Evolutionary conservation across 75 land plant species (phyloP).

Genomic region (Sequoia sempervirens): DNA sequence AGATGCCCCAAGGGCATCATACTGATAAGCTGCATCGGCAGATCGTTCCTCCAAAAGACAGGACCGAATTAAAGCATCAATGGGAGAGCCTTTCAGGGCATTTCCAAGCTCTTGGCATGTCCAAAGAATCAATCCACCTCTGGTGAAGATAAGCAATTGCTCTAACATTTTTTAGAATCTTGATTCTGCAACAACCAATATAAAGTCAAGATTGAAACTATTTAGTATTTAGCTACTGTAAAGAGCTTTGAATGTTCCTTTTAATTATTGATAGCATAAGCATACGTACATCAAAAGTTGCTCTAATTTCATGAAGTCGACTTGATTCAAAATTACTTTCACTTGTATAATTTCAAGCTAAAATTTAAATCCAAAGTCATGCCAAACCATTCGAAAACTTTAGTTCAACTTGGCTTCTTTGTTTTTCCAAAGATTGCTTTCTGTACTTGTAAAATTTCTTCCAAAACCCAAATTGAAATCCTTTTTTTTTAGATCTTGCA

Average conservation of each 20-base stretch:
- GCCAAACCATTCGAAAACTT: not conserved
- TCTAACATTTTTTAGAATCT: constrained; percentile 60
- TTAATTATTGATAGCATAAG: not conserved
- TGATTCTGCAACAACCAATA: not conserved
- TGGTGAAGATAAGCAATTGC: constrained; percentile 91
- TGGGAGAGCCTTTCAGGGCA: constrained; percentile 92
- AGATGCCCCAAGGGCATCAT: constrained; percentile 71
- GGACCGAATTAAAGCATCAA: constrained; percentile 89
- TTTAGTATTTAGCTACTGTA: not conserved
- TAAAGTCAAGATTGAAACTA: not conserved
- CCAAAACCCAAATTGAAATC: too few relatives aligned
- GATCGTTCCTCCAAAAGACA: constrained; percentile 95
- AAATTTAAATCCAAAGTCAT: not conserved
- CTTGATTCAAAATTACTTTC: not conserved
- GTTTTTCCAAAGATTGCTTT: too few relatives aligned
- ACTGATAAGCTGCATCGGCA: constrained; percentile 70
- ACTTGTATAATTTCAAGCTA: not conserved
- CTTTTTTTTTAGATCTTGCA: too few relatives aligned
- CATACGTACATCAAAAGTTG: not conserved
- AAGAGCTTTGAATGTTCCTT: not conserved
- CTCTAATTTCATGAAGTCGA: not conserved
- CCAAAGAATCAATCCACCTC: constrained; percentile 97
- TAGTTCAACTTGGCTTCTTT: too few relatives aligned
- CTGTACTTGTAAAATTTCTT: too few relatives aligned
- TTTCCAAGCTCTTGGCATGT: constrained; percentile 84